Evolutionary conservation across 208 protist species (phyloP), one percentile per base, ranked within the genome.

Genomic region (Trypanosoma congolense): DNA sequence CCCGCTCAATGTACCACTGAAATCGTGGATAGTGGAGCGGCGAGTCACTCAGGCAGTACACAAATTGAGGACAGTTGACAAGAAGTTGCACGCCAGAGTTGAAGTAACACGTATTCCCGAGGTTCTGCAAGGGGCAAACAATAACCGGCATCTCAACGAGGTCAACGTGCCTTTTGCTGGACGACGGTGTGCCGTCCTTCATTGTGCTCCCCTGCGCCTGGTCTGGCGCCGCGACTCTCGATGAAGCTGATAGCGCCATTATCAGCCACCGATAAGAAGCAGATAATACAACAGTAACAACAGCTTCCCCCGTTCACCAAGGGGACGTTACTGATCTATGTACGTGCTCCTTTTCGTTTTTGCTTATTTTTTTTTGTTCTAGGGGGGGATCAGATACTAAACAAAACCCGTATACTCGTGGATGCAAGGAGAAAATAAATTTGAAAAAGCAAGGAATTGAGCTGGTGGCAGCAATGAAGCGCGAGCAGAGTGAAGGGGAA

Each of bases 41-140:
- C 1, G 75, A 75, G 66, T 80, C 53, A 57, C 73, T 65, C 49
- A 90, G 53, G 16, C 65, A 67, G 60, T 80, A 88, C 9, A 90
- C 66, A 36, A 95, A 82, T 0, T 66, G 57, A 2, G 71, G 61
- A 42, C 92, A 96, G 74, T 97, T 92, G 28, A 61, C 70, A 14
- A 99, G 73, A 24, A 97, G 82, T 77, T 99, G 97, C 40, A 98
- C 61, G 10, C 87, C 93, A 0, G 83, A 65, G 77, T 98, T 98
- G 67, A 99, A 96, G 80, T 97, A 99, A 68, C 97, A 99, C 9
- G 96, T 98, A 68, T 99, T 99, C 45, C 97, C 95, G 2, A 98
- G 65, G 65, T 98, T 98, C 40, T 70, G 12, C 10, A 99, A 66
- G 0, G 93, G 91, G 45, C 75, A 92, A 14, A 93, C 49, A 9